Base-by-base conservation (phyloP, 164 flowering plant genomes). In the Aristolochia californica region DNA sequence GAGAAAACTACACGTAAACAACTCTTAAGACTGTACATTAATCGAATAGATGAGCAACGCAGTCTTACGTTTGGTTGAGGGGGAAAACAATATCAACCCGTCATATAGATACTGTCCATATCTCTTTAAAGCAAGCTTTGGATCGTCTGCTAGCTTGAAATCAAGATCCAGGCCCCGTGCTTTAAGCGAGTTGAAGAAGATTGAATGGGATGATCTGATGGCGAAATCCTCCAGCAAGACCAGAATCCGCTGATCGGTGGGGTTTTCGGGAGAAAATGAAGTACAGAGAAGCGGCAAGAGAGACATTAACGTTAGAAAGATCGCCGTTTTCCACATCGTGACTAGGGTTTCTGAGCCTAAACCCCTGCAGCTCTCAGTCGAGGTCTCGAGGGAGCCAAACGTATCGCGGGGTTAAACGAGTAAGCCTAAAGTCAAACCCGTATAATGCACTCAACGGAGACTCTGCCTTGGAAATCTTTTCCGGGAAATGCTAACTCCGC, bases 61-160 rank as follows among this genome's bases (percentile, higher is more conserved):
- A n/a, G n/a, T n/a, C 80, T 77, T 70, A 90, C 96, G 71, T 45
- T 85, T 84, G 26, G 65, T 58, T 1, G 84, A 60, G 0, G 99
- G 97, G 45, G 88, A 72, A 57, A 90, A 90, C 24, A 94, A 63
- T 57, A 94, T 64, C 61, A 87, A 71, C 3, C 80, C 99, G 22
- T 88, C 96, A 62, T 90, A 94, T 11, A 86, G 59, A 57, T 81
- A 94, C 76, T 82, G 83, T 17, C 97, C 95, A 28, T 94, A 90
- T 55, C 95, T 68, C 78, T 94, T 86, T n/a, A 94, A 60, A 1
- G 75, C 67, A 72, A 87, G 68, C 66, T 79, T 83, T 18, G 84
- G 81, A 66, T 90, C 97, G 16, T 88, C 93, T 1, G 97, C 83
- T 52, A 90, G 88, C 77, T 82, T 87, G 79, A 85, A 88, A 27